Evolutionary conservation across 139 green algal species (phyloP), one percentile per base, ranked within the genome.

Genomic region (Micractinium sp.): DNA sequence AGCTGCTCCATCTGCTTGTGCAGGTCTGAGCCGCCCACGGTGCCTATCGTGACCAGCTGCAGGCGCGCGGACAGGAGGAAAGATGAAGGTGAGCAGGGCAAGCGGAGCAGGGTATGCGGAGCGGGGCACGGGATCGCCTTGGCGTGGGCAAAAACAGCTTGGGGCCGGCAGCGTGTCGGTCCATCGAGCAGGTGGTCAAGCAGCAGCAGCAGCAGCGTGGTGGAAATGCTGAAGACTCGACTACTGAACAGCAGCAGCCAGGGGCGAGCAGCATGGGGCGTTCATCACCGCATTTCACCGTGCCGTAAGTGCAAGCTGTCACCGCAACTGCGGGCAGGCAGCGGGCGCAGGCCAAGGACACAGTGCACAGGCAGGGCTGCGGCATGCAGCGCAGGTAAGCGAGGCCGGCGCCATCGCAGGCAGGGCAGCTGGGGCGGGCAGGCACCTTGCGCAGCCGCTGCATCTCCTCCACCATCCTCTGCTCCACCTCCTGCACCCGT

Each of bases 1-100:
- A 99, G 95, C 91, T 99, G 97, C 93, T 99, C 98, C 22, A 91
- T 92, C 85, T 99, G 99, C 93, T 99, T 99, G 60, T 91, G 85
- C 76, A 99, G 89, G 90, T 99, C 98, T 9, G 97, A 99, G 31
- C 98, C 98, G 35, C 98, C 98, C 29, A 99, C 98, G 63, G 99
- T 98, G 39, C 98, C 98, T 0, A 99, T 95, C 22, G 94, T 98
- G 53, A 99, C 94, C 23, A 93, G 63, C 95, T 97, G 93, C 78
- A 89, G 36, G 22, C 33, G 47, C 60, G 81, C 23, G 47, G 61
- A 19, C 38, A 66, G 47, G 36, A 36, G 27, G 3, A 38, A 23
- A 27, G 27, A 13, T 3, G 71, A 35, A 77, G 29, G 71, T 19
- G 71, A 15, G 29, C 20, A 3, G 25, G 66, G 66, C 31, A 2